phyloP scores from a whole-genome alignment of 2,329 filamentous ascomycete genomes.

The Grosmannia serpens region DNA sequence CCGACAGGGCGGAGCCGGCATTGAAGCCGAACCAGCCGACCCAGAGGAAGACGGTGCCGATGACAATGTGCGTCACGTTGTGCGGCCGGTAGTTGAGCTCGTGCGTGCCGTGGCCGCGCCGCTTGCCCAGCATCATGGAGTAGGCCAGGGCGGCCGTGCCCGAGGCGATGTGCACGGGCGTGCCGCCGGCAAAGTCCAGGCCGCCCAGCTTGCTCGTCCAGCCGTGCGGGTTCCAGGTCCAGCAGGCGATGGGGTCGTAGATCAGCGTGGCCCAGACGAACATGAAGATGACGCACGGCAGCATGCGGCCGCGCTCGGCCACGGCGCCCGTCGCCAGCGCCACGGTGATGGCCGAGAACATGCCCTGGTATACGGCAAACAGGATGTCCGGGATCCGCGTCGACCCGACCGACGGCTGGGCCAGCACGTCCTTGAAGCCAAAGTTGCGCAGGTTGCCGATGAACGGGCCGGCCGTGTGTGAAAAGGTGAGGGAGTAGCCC shows the following conservation, averaged over 20 bases:
- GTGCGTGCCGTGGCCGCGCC: constrained; percentile 72
- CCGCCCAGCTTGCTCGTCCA: constrained; percentile 74
- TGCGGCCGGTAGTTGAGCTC: constrained; percentile 87
- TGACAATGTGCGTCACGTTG: constrained; percentile 85
- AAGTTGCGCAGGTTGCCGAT: constrained; percentile 74
- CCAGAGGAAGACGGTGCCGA: constrained; percentile 89
- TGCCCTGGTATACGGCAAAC: constrained; percentile 78
- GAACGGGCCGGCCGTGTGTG: constrained; percentile 61
- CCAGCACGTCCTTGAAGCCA: constrained; percentile 66
- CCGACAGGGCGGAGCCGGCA: constrained; percentile 68
- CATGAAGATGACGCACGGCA: constrained; percentile 84
- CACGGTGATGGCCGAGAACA: constrained; percentile 80
- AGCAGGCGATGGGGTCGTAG: constrained; percentile 88
- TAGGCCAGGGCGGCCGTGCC: constrained; percentile 78
- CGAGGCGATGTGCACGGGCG: constrained; percentile 79
- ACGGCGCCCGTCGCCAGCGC: constrained; percentile 68
- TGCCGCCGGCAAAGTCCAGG: constrained; percentile 81
- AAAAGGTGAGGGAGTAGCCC: constrained; percentile 77
- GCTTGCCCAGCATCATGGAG: constrained; percentile 82
- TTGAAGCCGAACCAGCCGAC: constrained; percentile 96
- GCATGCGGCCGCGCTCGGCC: constrained; percentile 77
- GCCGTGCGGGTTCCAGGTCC: constrained; percentile 80
- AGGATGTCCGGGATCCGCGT: constrained; percentile 66
- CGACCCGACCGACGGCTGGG: constrained; percentile 62
- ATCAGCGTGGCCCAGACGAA: constrained; percentile 84